Evolutionary conservation across 495 filamentous ascomycete genomes (phyloP).

Genomic region (Clohesyomyces aquaticus): DNA sequence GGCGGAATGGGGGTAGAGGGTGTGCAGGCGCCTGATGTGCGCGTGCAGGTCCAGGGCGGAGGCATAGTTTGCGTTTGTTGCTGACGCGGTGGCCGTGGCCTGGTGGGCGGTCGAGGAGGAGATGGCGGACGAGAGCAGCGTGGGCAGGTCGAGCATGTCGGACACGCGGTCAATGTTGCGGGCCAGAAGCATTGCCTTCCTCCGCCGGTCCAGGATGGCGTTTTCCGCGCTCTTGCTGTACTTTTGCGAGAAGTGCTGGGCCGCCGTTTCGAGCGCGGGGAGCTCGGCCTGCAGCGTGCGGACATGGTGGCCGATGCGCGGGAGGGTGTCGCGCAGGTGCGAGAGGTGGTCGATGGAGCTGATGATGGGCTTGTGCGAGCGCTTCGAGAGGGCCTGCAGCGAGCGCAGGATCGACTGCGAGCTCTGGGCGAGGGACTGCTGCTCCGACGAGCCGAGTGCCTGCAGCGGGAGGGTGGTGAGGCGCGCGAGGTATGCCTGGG

Average conservation of each 20-base stretch:
- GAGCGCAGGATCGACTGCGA: conserved; percentile 83
- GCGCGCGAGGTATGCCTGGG: conserved; percentile 71
- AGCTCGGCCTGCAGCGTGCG: conserved; percentile 69
- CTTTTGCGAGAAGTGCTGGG: conserved; percentile 77
- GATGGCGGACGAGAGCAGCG: conserved; percentile 76
- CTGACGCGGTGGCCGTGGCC: conserved; percentile 44
- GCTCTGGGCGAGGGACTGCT: conserved; percentile 76
- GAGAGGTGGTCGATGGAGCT: conserved; percentile 76
- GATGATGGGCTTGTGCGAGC: conserved; percentile 88
- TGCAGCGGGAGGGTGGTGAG: conserved; percentile 78
- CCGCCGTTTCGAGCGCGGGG: conserved; percentile 77
- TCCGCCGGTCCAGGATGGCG: conserved; percentile 71
- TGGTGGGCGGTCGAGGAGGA: conserved; percentile 57
- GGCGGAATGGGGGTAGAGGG: conserved; percentile 76
- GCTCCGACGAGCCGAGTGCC: conserved; percentile 73
- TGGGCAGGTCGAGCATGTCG: conserved; percentile 90
- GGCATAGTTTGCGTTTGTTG: conserved; percentile 75
- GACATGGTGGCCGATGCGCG: conserved; percentile 66
- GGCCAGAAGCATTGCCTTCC: conserved; percentile 81
- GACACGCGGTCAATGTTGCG: conserved; percentile 87
- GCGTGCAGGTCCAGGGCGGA: conserved; percentile 88
- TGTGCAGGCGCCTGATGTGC: conserved; percentile 88
- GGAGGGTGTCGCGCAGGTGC: conserved; percentile 67
- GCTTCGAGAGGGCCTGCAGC: conserved; percentile 84
- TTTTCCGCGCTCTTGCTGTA: conserved; percentile 79